phyloP scores from a whole-genome alignment of 495 filamentous ascomycete genomes.

The Aeminium ludgeri region DNA sequence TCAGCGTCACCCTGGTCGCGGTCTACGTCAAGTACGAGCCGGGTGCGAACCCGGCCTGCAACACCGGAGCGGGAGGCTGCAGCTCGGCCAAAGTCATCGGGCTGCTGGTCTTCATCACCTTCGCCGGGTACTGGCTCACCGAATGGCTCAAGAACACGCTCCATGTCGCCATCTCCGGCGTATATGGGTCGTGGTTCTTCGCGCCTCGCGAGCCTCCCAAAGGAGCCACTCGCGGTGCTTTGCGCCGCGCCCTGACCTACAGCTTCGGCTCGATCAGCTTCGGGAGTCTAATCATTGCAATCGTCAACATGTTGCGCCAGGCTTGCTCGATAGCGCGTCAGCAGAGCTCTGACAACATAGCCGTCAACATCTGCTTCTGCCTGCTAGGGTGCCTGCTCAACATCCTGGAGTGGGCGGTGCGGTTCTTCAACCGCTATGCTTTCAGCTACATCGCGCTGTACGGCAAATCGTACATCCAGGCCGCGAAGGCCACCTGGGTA shows the following conservation, averaged over 20 bases:
- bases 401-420: conserved; percentile 67
- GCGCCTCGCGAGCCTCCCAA: conserved; percentile 51
- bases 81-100: conserved; percentile 63
- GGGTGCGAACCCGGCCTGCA: conserved; percentile 49
- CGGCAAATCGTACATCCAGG: conserved; percentile 66
- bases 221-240: conserved; percentile 58
- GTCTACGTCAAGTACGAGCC: conserved; percentile 75
- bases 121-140: conserved; percentile 80
- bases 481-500: conserved; percentile 77
- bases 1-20: conserved; percentile 39
- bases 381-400: conserved; percentile 57
- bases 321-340: conserved; percentile 56
- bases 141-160: conserved; percentile 88
- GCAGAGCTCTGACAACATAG: conserved; percentile 47
- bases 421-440: conserved; percentile 69
- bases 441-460: conserved; percentile 87
- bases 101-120: conserved; percentile 70
- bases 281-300: conserved; percentile 68
- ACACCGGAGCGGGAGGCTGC: conserved; percentile 46
- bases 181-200: conserved; percentile 93
- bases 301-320: conserved; percentile 71
- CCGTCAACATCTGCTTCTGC: conserved; percentile 52
- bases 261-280: conserved; percentile 82
- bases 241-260: conserved; percentile 65
- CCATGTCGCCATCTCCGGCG: conserved; percentile 70